phyloP scores from a whole-genome alignment of 2,329 filamentous ascomycete species.

The Rutstroemia sp. region DNA sequence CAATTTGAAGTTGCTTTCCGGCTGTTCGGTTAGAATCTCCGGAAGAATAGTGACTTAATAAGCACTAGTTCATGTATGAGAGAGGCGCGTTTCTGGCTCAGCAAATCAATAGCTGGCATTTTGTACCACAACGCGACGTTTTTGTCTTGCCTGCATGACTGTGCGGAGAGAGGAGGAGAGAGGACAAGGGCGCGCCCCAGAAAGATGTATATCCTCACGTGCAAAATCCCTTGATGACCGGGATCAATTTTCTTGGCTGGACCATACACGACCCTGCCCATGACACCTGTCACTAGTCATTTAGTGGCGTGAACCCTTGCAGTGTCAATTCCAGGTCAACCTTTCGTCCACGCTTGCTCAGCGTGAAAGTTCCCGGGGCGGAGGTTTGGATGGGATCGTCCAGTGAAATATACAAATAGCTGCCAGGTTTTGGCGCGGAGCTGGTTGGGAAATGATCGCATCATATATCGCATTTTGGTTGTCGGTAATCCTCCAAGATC shows the following conservation, averaged over 20 bases:
- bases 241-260: not conserved
- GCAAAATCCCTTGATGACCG: not conserved
- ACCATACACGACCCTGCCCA: not conserved
- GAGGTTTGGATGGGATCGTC: not conserved
- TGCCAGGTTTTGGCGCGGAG: not conserved
- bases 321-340: not conserved
- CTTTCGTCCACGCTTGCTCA: constrained; percentile 1
- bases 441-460: not conserved
- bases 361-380: not conserved
- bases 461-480: constrained; percentile 2
- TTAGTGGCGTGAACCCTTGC: not conserved
- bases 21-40: constrained; percentile 9
- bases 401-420: constrained; percentile 2
- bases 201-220: constrained; percentile 3
- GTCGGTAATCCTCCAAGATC: constrained; percentile 5
- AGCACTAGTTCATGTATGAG: constrained; percentile 3
- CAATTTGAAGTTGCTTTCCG: constrained; percentile 4
- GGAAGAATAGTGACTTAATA: constrained; percentile 2
- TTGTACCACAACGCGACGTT: not conserved
- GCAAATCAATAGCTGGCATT: not conserved
- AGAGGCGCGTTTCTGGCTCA: not conserved
- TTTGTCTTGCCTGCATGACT: not conserved
- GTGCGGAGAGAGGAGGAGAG: not conserved
- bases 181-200: not conserved
- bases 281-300: constrained; percentile 5